A percentile compares a stretch with the other conserved stretches of the same genome.
Conservation (phyloP, 805 yeast genomes). For the Teunomyces tritomae region DNA sequence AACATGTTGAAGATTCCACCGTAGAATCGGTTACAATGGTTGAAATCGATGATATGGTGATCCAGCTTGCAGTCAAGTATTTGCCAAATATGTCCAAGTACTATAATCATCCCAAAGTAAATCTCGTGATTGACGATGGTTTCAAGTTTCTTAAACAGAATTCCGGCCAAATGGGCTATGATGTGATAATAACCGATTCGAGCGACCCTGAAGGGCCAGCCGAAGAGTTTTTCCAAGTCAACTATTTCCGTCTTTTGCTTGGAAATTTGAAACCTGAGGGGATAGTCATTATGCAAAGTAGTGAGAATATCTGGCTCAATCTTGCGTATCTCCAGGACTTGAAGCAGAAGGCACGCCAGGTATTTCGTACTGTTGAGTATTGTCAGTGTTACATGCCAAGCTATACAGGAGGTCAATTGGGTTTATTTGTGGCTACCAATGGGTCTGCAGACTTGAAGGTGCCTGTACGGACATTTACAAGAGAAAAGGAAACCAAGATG, state of each 20-base stretch:
- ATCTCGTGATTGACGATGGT: slow-evolving; percentile 75
- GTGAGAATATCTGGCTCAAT: slow-evolving; percentile 76
- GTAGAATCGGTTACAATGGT: slow-evolving; percentile 70
- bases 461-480: slow-evolving; percentile 50
- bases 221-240: slow-evolving; percentile 76
- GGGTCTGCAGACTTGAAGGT: slow-evolving; percentile 44
- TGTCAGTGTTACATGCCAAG: slow-evolving; percentile 83
- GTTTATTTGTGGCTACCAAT: slow-evolving; percentile 70
- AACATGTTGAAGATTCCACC: slow-evolving; percentile 52
- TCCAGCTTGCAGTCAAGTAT: slow-evolving; percentile 65
- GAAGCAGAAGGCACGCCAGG: slow-evolving; percentile 46
- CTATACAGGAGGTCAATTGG: slow-evolving; percentile 86
- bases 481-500: slow-evolving; percentile 45
- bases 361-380: slow-evolving; percentile 61
- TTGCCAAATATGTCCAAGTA: slow-evolving; percentile 74
- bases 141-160: slow-evolving; percentile 63
- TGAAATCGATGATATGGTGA: slow-evolving; percentile 87
- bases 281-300: slow-evolving; percentile 76
- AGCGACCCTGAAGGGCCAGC: slow-evolving; percentile 98
- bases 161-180: slow-evolving; percentile 49
- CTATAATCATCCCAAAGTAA: slow-evolving; percentile 62
- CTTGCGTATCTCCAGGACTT: slow-evolving; percentile 50
- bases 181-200: slow-evolving; percentile 86
- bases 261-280: slow-evolving; percentile 62
- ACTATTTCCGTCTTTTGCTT: slow-evolving; percentile 66